These are phyloP conservation scores for Cladorrhinum sp. DNA, from an alignment of 2,329 filamentous ascomycete species.

Conservation along the genomic window DNA sequence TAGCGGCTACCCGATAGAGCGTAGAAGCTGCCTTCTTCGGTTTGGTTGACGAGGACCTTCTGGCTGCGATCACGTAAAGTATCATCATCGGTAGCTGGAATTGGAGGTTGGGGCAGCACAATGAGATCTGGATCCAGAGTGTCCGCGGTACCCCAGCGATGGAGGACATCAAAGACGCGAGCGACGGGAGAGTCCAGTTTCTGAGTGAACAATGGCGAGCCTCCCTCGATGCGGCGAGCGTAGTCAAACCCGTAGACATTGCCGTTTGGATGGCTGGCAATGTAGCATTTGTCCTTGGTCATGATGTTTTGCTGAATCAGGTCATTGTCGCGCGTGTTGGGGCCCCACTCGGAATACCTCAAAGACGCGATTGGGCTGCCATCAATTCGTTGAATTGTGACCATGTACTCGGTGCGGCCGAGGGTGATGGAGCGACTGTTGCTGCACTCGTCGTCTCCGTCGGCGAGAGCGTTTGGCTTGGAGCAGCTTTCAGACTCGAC, in stretches of 20 bases:
- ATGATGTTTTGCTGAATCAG: constrained; percentile 76
- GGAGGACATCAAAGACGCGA: constrained; percentile 83
- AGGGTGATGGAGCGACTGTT: constrained; percentile 77
- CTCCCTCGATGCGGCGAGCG: constrained; percentile 45
- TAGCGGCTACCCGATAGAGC: constrained; percentile 85
- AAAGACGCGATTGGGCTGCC: constrained; percentile 81
- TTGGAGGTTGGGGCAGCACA: constrained; percentile 78
- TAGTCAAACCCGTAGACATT: constrained; percentile 78
- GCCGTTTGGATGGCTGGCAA: constrained; percentile 84
- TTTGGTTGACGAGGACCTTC: constrained; percentile 83
- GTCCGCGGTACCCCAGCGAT: constrained; percentile 60
- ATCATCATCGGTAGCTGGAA: constrained; percentile 53
- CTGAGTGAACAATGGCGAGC: constrained; percentile 61
- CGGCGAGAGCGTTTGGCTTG: constrained; percentile 63
- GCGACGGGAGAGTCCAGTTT: constrained; percentile 75
- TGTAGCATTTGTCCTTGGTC: constrained; percentile 83
- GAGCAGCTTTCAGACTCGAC: constrained; percentile 66
- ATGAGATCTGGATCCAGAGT: constrained; percentile 74
- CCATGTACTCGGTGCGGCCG: constrained; percentile 84
- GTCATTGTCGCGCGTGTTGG: constrained; percentile 87
- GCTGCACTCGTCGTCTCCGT: constrained; percentile 73
- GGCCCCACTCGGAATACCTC: constrained; percentile 90
- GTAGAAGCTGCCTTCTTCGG: constrained; percentile 85
- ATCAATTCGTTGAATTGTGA: constrained; percentile 75
- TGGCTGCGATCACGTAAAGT: constrained; percentile 53